Conservation (phyloP, 2,329 filamentous ascomycete species). For the Diaporthe destruens region DNA sequence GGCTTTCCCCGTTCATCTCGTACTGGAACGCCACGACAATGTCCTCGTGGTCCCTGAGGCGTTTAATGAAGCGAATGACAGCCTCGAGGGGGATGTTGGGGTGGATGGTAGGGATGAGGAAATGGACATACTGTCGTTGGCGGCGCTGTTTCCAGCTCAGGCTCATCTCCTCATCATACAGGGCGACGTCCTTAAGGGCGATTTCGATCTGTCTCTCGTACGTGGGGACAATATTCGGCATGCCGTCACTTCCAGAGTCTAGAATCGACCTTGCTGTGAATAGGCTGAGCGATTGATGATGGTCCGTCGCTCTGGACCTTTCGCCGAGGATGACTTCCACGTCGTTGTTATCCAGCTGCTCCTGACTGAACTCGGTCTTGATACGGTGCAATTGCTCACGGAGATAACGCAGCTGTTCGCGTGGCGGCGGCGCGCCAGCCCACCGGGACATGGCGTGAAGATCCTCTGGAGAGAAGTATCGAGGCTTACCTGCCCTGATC, state of each 20-base stretch:
- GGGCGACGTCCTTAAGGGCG: not conserved
- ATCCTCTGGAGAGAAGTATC: not conserved
- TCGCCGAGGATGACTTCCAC: not conserved
- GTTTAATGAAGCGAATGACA: not conserved
- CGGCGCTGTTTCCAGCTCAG: not conserved
- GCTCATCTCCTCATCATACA: not conserved
- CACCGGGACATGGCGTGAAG: not conserved
- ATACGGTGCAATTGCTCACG: not conserved
- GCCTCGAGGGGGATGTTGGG: not conserved
- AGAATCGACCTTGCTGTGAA: not conserved
- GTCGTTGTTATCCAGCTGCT: slow-evolving; percentile 2
- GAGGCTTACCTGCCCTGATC: not conserved
- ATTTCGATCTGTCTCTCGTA: not conserved
- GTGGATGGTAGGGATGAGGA: not conserved
- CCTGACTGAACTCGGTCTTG: not conserved
- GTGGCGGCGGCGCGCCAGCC: not conserved
- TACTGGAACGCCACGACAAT: slow-evolving; percentile 1
- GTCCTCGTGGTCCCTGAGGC: not conserved
- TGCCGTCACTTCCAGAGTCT: not conserved
- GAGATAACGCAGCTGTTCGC: not conserved
- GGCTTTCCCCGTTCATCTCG: not conserved
- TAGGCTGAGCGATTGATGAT: not conserved
- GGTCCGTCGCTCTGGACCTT: not conserved
- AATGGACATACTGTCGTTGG: not conserved
- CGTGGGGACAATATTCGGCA: not conserved